Evolutionary conservation across 2,329 filamentous ascomycete species (phyloP).

Genomic region (Neopestalotiopsis sp.): DNA sequence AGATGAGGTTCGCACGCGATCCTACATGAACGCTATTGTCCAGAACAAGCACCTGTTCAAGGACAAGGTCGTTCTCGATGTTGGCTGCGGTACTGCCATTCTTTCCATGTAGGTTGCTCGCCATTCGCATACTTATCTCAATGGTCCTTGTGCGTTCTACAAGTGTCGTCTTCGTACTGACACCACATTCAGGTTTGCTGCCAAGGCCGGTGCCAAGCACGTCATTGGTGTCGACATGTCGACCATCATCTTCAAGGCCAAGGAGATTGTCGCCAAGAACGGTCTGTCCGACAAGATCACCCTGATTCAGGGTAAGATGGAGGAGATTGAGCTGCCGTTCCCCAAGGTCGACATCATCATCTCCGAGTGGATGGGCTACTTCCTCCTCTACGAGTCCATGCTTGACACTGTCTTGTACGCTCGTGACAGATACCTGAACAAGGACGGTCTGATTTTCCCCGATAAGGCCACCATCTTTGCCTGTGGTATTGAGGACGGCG

Average conservation of each 20-base stretch:
- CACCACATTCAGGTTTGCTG: constrained; percentile 78
- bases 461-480: constrained; percentile 98
- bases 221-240: constrained; percentile 99
- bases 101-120: constrained; percentile 83
- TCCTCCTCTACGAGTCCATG: constrained; percentile 98
- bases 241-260: constrained; percentile 98
- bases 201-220: constrained; percentile 94
- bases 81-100: constrained; percentile 96
- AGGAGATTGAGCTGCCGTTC: constrained; percentile 92
- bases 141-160: background rate
- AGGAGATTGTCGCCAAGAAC: constrained; percentile 91
- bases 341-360: constrained; percentile 99
- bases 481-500: constrained; percentile 96
- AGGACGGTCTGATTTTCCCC: constrained; percentile 93
- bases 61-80: constrained; percentile 84
- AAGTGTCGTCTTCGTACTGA: constrained; percentile 7
- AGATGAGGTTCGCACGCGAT: constrained; percentile 96
- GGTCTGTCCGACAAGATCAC: constrained; percentile 96
- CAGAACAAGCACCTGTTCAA: constrained; percentile 97
- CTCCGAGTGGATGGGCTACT: constrained; percentile 99
- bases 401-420: constrained; percentile 97
- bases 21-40: constrained; percentile 96
- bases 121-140: constrained; percentile 20
- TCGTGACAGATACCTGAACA: constrained; percentile 86
- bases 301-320: constrained; percentile 98